These are phyloP conservation scores for Syzygium grande DNA, from an alignment of 345 rosid genomes.

Conservation along the genomic window DNA sequence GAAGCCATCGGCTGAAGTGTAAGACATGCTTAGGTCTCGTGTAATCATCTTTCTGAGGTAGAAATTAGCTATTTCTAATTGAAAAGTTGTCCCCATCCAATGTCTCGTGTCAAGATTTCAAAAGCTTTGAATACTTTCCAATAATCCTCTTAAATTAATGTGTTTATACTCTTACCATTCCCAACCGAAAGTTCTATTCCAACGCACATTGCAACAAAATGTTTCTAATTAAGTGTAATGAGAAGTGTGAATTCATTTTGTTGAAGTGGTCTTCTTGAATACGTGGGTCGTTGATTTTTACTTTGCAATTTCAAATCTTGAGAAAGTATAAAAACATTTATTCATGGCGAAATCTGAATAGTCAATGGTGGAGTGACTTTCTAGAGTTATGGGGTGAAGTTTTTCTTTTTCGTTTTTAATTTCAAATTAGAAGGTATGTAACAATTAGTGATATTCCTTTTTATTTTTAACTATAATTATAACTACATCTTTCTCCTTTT, in stretches of 20 bases:
- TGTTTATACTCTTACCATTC: background rate
- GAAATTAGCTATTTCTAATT: too few relatives aligned
- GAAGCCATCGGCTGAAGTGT: background rate
- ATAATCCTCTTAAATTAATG: background rate
- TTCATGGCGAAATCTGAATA: background rate
- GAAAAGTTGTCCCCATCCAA: background rate
- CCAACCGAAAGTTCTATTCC: background rate
- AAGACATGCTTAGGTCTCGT: background rate
- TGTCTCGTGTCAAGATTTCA: background rate
- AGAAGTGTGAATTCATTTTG: background rate
- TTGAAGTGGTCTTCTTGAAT: background rate
- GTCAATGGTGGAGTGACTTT: background rate
- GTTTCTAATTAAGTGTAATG: background rate
- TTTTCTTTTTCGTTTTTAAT: background rate
- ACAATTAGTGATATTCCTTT: background rate
- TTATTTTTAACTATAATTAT: background rate
- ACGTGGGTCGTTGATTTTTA: background rate
- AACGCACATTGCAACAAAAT: background rate
- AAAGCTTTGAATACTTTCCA: background rate
- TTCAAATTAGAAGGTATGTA: background rate
- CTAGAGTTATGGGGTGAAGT: background rate
- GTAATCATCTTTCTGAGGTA: too few relatives aligned
- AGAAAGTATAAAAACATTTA: background rate
- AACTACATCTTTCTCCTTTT: background rate
- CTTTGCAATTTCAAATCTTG: background rate